A percentile compares a stretch with the other conserved stretches of the same genome.
phyloP scores from a whole-genome alignment of 768 basidiomycete species.

The Rhodosporidiobolus odoratus region DNA sequence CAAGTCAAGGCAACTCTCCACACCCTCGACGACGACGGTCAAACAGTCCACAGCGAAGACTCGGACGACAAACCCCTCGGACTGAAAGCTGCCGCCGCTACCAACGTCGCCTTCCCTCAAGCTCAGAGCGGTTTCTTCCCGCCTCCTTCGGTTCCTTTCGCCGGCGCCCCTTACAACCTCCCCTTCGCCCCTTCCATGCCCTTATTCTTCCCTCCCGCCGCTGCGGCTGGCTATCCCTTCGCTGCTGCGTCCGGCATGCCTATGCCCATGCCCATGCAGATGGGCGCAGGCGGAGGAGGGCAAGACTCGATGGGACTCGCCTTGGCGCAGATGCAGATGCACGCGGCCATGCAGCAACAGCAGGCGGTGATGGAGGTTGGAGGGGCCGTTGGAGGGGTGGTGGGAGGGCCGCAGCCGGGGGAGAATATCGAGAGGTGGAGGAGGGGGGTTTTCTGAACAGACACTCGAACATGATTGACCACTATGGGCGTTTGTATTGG shows the following conservation, averaged over 20 bases:
- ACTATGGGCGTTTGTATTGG: too few relatives aligned
- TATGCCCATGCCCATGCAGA: background rate
- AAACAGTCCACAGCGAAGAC: background rate
- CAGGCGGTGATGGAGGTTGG: background rate
- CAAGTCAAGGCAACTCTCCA: conserved; percentile 3
- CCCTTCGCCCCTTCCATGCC: background rate
- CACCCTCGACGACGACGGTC: conserved; percentile 20
- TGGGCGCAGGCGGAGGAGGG: too few relatives aligned
- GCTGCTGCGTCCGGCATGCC: background rate
- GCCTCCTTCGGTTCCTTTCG: background rate
- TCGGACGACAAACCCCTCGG: conserved; percentile 33
- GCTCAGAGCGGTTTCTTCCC: background rate
- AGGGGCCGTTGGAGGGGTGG: background rate
- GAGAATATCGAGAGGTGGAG: conserved; percentile 30
- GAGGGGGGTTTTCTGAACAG: background rate
- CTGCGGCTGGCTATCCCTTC: too few relatives aligned
- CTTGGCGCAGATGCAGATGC: conserved; percentile 29
- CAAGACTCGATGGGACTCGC: conserved; percentile 19
- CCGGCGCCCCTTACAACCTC: background rate
- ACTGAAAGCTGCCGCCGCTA: background rate
- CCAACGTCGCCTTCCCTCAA: background rate
- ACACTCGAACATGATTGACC: too few relatives aligned
- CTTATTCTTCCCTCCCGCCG: conserved; percentile 1
- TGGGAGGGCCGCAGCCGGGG: background rate
- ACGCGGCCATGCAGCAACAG: conserved; percentile 5